Evolutionary conservation across 106 monocot genomes (phyloP).

Genomic region (Phalaenopsis aphrodite): DNA sequence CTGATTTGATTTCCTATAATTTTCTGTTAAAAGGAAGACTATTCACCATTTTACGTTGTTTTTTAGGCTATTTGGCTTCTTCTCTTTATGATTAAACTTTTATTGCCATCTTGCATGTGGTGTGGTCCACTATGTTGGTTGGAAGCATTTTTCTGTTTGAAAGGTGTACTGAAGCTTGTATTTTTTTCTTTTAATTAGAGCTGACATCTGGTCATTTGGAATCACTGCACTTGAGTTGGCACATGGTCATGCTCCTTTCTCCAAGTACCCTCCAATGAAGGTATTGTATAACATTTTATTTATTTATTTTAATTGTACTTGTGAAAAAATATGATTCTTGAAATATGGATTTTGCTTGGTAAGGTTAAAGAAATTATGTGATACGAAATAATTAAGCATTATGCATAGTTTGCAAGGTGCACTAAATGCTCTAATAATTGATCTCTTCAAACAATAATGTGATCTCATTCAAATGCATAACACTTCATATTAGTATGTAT

Average conservation of each 20-base stretch:
- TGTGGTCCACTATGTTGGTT: not conserved
- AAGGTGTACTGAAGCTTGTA: not conserved
- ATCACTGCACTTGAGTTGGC: constrained; percentile 55
- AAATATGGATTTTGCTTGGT: not conserved
- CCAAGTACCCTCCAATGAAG: constrained; percentile 92
- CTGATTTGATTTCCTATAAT: not conserved
- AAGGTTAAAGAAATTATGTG: not conserved
- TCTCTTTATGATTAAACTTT: not conserved
- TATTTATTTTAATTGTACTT: not conserved
- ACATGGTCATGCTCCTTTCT: constrained; percentile 52
- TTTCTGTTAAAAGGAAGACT: not conserved
- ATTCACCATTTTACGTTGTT: not conserved
- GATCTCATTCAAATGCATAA: not conserved
- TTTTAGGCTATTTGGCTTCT: constrained; percentile 2
- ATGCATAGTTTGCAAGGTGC: not conserved
- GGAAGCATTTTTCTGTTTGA: not conserved
- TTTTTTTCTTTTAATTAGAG: constrained; percentile 22
- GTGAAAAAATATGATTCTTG: not conserved
- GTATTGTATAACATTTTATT: constrained; percentile 16
- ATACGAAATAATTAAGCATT: not conserved
- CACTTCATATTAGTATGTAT: not conserved
- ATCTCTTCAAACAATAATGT: not conserved
- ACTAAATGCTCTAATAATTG: not conserved
- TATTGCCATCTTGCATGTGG: not conserved
- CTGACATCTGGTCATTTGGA: constrained; percentile 63